Conservation (phyloP, 495 filamentous ascomycete genomes). For the Achaetomiella virescens region DNA sequence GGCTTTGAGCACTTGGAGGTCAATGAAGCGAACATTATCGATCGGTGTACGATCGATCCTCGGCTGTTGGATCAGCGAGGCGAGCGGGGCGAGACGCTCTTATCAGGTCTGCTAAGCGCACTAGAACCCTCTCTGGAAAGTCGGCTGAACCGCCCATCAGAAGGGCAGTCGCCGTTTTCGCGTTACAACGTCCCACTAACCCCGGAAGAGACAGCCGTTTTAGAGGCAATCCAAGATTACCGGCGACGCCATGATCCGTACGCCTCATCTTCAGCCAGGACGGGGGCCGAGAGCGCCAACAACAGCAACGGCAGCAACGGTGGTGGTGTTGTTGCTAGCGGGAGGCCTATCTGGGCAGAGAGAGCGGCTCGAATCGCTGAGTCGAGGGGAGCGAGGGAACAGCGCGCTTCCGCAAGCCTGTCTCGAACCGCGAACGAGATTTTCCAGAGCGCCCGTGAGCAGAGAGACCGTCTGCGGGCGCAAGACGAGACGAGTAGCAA, state of each 20-base stretch:
- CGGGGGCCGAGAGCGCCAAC: neutral
- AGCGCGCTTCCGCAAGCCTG: slow-evolving; percentile 13
- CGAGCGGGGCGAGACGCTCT: slow-evolving; percentile 27
- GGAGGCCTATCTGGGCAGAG: slow-evolving; percentile 13
- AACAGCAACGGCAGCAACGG: slow-evolving; percentile 3
- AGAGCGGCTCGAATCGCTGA: neutral
- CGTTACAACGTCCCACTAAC: slow-evolving; percentile 36
- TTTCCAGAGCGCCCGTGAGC: slow-evolving; percentile 22
- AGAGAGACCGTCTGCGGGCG: slow-evolving; percentile 19
- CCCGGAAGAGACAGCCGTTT: slow-evolving; percentile 40
- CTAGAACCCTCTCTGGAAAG: slow-evolving; percentile 13
- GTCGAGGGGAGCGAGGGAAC: slow-evolving; percentile 14
- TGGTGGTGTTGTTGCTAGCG: slow-evolving; percentile 3
- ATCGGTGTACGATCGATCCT: slow-evolving; percentile 46
- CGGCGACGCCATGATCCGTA: slow-evolving; percentile 40
- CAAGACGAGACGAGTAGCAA: slow-evolving; percentile 6
- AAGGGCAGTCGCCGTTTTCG: slow-evolving; percentile 21
- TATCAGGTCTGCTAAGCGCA: slow-evolving; percentile 13
- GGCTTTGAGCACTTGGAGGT: slow-evolving; percentile 46
- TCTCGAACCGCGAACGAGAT: slow-evolving; percentile 24
- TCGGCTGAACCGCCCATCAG: slow-evolving; percentile 15
- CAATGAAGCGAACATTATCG: slow-evolving; percentile 12
- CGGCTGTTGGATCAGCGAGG: slow-evolving; percentile 37
- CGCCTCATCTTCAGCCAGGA: slow-evolving; percentile 9
- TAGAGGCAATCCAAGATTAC: slow-evolving; percentile 43